Base-by-base conservation (phyloP, 495 filamentous ascomycete species). In the Neurospora hispaniola region DNA sequence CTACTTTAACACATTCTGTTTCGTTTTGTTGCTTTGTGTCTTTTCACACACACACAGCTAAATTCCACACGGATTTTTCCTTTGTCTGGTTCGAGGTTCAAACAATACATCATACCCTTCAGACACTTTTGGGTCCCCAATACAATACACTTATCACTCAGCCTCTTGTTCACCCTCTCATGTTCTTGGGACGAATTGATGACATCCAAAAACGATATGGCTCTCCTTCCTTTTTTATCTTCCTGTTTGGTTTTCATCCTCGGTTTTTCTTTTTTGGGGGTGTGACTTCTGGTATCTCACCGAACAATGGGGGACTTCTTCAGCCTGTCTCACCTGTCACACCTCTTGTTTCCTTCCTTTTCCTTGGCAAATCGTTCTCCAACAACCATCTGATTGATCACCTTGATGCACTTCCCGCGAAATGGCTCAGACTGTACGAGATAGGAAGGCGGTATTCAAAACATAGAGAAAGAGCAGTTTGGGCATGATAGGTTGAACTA, bases 201-300 rank as follows among this genome's bases (percentile, higher is more conserved):
- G 40, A 39, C 9, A 20, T 59, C 44, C 23, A 35, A 35, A 74
- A 72, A 73, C 68, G 70, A 71, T 69, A 42, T 74, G 31, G 71
- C 69, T 70, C 31, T 78, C 71, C 70, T 74, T 35, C 66, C 70
- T 75, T 62, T 73, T 31, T 23, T 69, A 44, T 70, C 70, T 62
- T 48, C n/a, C 18, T 76, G 62, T 77, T 76, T 71, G 74, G 74
- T 72, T 73, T 70, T 74, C 78, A 18, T 62, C 14, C 27, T 62
- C 54, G 54, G 54, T 7, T 62, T 35, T 66, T 27, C 35, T 38
- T 38, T 16, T 31, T 16, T 18, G 4, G 16, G 54, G 14, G 14
- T 1, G 27, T 66, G 14, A 18, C 54, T 66, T 66, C 12, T 31
- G 54, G 27, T 18, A 66, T 66, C 31, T 66, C 27, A 66, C 14